Conservation (phyloP, 23 red algal species). For the Gracilaria caudata region DNA sequence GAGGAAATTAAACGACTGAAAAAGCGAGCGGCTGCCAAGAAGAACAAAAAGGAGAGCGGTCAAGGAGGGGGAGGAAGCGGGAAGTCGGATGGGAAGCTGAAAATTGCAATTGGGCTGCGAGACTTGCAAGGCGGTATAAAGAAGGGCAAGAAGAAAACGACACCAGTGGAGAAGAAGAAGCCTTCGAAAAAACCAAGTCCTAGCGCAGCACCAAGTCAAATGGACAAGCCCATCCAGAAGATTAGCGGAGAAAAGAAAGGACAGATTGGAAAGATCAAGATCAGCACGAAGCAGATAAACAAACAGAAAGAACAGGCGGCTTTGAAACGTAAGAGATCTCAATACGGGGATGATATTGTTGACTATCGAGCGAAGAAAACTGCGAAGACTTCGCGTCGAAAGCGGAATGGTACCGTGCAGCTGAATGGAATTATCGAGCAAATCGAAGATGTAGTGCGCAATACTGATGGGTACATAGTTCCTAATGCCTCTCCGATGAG, state of each 20-base stretch:
- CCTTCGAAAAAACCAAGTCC: conserved; percentile 2
- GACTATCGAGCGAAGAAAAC: conserved; percentile 65
- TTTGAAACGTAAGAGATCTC: conserved; percentile 64
- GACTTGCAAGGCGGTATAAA: conserved; percentile 42
- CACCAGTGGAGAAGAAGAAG: conserved; percentile 36
- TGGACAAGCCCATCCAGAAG: conserved; percentile 20
- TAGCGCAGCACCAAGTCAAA: background rate
- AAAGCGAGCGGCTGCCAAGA: conserved; percentile 36
- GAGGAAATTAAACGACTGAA: conserved; percentile 54
- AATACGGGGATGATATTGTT: conserved; percentile 75
- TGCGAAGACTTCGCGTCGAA: conserved; percentile 66
- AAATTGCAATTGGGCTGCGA: conserved; percentile 47
- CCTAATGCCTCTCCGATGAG: conserved; percentile 11
- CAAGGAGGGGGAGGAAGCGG: background rate
- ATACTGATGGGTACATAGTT: conserved; percentile 78
- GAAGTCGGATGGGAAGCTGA: conserved; percentile 32
- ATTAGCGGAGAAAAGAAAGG: conserved; percentile 42
- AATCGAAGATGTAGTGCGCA: conserved; percentile 57
- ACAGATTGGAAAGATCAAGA: conserved; percentile 79
- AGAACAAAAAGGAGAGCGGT: conserved; percentile 40
- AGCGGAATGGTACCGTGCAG: conserved; percentile 65
- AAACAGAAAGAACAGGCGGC: conserved; percentile 58
- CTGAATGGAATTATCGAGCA: conserved; percentile 76
- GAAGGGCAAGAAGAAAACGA: conserved; percentile 35
- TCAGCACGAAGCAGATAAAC: conserved; percentile 70